phyloP scores from a whole-genome alignment of 768 basidiomycete genomes.

The Podaxis sp. region DNA sequence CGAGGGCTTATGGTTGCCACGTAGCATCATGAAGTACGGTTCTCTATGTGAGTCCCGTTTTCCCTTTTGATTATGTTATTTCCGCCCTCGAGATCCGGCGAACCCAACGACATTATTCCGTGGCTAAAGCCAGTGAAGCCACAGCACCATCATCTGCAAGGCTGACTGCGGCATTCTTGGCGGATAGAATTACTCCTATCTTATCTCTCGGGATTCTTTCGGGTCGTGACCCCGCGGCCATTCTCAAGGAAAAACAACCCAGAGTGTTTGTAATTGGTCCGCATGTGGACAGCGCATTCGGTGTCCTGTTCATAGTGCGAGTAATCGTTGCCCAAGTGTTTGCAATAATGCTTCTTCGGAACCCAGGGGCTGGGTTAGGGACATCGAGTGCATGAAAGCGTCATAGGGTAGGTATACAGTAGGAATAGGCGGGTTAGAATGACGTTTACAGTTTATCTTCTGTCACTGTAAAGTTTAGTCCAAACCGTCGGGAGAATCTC shows the following conservation, averaged over 20 bases:
- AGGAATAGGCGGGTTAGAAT: neutral
- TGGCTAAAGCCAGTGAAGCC: slow-evolving; percentile 31
- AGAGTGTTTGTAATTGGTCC: slow-evolving; percentile 14
- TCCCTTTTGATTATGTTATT: slow-evolving; percentile 22
- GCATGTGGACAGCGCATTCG: slow-evolving; percentile 41
- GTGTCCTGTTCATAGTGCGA: slow-evolving; percentile 25
- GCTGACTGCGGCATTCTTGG: slow-evolving; percentile 25
- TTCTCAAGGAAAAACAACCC: slow-evolving; percentile 37
- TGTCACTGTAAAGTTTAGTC: slow-evolving; percentile 31
- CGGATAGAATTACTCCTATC: slow-evolving; percentile 20
- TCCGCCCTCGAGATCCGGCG: neutral
- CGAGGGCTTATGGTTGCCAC: slow-evolving; percentile 47
- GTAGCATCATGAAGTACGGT: slow-evolving; percentile 44
- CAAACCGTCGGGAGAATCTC: slow-evolving; percentile 40
- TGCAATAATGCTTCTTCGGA: neutral
- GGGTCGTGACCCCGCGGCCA: slow-evolving; percentile 33
- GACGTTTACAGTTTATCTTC: slow-evolving; percentile 10
- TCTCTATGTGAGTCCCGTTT: slow-evolving; percentile 65
- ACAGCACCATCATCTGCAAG: slow-evolving; percentile 52
- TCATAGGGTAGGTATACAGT: neutral
- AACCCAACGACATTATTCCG: neutral
- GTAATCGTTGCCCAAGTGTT: neutral
- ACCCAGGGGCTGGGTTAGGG: neutral
- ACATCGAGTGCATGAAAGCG: neutral
- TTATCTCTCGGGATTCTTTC: slow-evolving; percentile 28